Conservation (phyloP, 164 flowering plant genomes). For the Pachysandra terminalis region DNA sequence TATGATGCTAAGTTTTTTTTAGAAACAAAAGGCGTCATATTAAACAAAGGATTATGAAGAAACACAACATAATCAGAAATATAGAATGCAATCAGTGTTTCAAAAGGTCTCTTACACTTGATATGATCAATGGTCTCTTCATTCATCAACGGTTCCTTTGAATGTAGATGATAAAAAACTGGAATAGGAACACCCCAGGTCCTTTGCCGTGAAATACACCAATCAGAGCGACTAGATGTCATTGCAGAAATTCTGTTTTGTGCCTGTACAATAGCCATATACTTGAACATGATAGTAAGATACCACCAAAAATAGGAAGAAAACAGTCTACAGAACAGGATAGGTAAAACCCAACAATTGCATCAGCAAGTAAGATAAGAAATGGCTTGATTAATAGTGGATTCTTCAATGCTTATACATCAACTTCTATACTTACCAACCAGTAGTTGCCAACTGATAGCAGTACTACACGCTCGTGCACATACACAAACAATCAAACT, state of each 20-base stretch:
- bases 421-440: no score
- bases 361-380: no score
- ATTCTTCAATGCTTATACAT: no score
- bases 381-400: no score
- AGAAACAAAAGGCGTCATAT: not conserved
- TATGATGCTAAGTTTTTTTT: no score
- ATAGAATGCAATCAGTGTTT: not conserved
- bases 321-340: conserved; percentile 4
- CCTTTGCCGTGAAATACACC: conserved; percentile 99
- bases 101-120: conserved; percentile 56
- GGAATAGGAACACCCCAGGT: conserved; percentile 99
- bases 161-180: conserved; percentile 75
- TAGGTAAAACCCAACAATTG: not conserved
- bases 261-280: conserved; percentile 54
- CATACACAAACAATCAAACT: no score
- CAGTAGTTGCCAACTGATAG: no score
- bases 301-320: not conserved
- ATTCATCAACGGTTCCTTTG: conserved; percentile 90
- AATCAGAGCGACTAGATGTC: conserved; percentile 95
- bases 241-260: conserved; percentile 86
- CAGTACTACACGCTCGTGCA: no score
- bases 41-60: not conserved
- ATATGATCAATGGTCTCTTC: conserved; percentile 83
- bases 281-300: no score
- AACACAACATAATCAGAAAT: not conserved